Conservation (phyloP, 768 basidiomycete genomes). For the Daedalea quercina region DNA sequence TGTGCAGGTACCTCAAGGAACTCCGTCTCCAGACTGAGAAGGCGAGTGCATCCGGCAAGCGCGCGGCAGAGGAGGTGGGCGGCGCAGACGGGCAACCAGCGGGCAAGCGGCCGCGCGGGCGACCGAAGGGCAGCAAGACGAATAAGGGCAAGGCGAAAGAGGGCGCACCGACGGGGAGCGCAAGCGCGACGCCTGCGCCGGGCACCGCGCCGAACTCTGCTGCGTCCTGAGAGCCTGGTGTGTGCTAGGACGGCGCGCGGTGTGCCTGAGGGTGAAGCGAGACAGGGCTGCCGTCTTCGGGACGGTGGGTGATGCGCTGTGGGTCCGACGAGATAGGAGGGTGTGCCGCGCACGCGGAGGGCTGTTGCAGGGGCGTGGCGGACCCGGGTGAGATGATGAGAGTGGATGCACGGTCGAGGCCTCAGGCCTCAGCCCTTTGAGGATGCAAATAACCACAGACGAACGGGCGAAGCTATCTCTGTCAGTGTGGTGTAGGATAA, state of each 20-base stretch:
- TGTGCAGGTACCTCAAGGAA: slow-evolving; percentile 23
- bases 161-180: slow-evolving; percentile 6
- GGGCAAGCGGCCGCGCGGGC: slow-evolving; percentile 27
- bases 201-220: not conserved
- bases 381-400: not conserved
- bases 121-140: slow-evolving; percentile 31
- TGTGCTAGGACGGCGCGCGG: not conserved
- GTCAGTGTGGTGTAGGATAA: too few species aligned
- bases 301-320: not conserved
- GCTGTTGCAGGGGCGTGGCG: not conserved
- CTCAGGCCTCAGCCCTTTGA: too few species aligned
- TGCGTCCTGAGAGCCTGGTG: not conserved
- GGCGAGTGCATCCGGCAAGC: slow-evolving; percentile 8
- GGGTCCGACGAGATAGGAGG: too few species aligned
- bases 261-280: too few species aligned
- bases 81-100: slow-evolving; percentile 16
- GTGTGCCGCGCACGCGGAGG: not conserved
- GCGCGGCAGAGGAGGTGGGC: slow-evolving; percentile 21
- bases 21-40: slow-evolving; percentile 24
- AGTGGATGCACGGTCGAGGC: not conserved
- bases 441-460: too few species aligned
- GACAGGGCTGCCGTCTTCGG: too few species aligned
- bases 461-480: too few species aligned
- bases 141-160: slow-evolving; percentile 18
- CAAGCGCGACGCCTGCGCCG: not conserved